Conservation (phyloP, 2,329 filamentous ascomycete species). For the Truncatella angustata region DNA sequence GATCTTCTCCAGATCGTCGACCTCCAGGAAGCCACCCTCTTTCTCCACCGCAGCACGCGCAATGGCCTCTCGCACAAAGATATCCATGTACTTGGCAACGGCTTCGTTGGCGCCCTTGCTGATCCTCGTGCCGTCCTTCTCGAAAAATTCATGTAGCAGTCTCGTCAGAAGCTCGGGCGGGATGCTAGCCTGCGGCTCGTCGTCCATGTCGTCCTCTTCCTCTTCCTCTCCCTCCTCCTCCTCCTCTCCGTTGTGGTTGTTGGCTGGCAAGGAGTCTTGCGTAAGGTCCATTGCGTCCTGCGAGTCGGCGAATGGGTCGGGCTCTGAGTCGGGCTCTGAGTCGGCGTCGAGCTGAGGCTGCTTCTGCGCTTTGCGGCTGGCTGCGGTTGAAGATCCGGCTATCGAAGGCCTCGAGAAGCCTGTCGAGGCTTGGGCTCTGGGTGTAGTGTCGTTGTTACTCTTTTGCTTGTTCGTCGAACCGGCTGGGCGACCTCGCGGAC, state of each 20-base stretch:
- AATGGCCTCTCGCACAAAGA: conserved; percentile 87
- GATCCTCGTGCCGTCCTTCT: conserved; percentile 68
- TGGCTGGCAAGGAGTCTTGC: conserved; percentile 19
- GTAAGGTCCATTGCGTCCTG: conserved; percentile 18
- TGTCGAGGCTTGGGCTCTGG: conserved; percentile 13
- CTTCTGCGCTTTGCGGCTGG: neutral
- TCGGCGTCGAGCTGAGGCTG: conserved; percentile 1
- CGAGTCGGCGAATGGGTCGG: conserved; percentile 25
- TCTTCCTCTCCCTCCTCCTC: too few relatives aligned
- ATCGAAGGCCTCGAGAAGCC: neutral
- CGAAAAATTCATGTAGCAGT: conserved; percentile 78
- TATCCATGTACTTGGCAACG: conserved; percentile 82
- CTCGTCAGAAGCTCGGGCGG: conserved; percentile 72
- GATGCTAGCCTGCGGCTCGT: conserved; percentile 50
- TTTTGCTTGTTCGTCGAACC: conserved; percentile 16
- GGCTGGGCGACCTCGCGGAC: conserved; percentile 34
- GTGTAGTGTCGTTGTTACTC: conserved; percentile 12
- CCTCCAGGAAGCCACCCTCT: conserved; percentile 70
- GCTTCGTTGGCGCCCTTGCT: conserved; percentile 74
- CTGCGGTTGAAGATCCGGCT: neutral
- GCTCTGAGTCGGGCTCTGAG: conserved; percentile 17
- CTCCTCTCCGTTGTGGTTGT: conserved; percentile 27
- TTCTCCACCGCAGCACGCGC: conserved; percentile 74
- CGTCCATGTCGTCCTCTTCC: conserved; percentile 32
- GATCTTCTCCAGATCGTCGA: conserved; percentile 87